Evolutionary conservation across 2,329 filamentous ascomycete species (phyloP).

Genomic region (Allantophomopsis cytisporea): DNA sequence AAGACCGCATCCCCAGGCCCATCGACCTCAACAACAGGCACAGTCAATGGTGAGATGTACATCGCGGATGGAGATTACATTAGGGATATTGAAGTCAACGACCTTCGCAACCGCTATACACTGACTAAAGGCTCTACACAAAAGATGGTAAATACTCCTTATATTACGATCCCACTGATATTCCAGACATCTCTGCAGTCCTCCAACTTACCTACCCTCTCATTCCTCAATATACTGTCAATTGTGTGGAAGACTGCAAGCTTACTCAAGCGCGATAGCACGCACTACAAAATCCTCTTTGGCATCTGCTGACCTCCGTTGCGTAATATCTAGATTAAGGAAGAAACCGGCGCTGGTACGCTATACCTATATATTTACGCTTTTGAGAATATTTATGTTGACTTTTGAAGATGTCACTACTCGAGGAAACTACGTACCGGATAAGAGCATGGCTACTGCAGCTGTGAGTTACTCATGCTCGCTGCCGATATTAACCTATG

Average conservation of each 20-base stretch:
- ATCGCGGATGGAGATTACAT: slow-evolving; percentile 96
- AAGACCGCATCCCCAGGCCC: slow-evolving; percentile 15
- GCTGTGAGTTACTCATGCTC: slow-evolving; percentile 46
- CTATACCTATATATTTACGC: slow-evolving; percentile 32
- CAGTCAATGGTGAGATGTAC: slow-evolving; percentile 75
- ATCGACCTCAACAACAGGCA: slow-evolving; percentile 28
- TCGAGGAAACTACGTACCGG: slow-evolving; percentile 89
- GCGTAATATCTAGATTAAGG: slow-evolving; percentile 95
- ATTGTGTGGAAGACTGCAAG: slow-evolving; percentile 44
- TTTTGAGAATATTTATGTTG: slow-evolving; percentile 33
- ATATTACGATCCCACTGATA: slow-evolving; percentile 55
- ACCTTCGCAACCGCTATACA: slow-evolving; percentile 90
- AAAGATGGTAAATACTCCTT: slow-evolving; percentile 95
- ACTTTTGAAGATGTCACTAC: slow-evolving; percentile 90
- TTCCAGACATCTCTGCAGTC: slow-evolving; percentile 25
- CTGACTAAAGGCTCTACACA: slow-evolving; percentile 95
- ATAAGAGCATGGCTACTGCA: slow-evolving; percentile 93
- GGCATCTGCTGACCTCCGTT: slow-evolving; percentile 87
- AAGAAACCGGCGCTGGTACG: slow-evolving; percentile 99
- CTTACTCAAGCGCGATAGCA: slow-evolving; percentile 60
- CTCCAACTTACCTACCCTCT: slow-evolving; percentile 15
- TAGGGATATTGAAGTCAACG: slow-evolving; percentile 98
- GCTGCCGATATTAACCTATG: too few species aligned
- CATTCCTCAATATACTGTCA: slow-evolving; percentile 12
- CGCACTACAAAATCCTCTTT: slow-evolving; percentile 50